Percentiles rank a stretch among this genome's conserved stretches.
phyloP scores from a whole-genome alignment of 768 basidiomycete species.

The Tricholoma saponaceum region DNA sequence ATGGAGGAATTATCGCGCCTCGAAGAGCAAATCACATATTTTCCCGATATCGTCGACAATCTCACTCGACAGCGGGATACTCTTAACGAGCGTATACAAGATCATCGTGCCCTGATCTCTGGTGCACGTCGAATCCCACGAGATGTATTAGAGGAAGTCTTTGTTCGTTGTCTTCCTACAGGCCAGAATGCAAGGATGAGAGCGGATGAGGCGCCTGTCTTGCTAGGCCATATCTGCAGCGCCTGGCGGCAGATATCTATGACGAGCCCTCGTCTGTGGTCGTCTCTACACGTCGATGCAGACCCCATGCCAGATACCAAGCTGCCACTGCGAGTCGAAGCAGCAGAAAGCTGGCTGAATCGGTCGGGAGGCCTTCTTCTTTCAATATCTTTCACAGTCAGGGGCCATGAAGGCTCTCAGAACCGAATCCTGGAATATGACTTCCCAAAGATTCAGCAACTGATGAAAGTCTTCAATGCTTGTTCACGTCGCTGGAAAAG shows the following conservation, averaged over 20 bases:
- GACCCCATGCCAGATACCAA: background rate
- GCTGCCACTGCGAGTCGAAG: background rate
- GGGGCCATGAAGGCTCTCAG: background rate
- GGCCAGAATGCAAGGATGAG: slow-evolving; percentile 13
- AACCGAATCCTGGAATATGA: too few species aligned
- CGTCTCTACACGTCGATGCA: slow-evolving; percentile 10
- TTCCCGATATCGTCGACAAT: background rate
- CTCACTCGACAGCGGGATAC: background rate
- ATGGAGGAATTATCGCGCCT: background rate
- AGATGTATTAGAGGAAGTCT: slow-evolving; percentile 3
- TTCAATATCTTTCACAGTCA: background rate
- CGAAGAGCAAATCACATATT: background rate
- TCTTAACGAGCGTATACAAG: background rate
- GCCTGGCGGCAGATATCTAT: slow-evolving; percentile 17
- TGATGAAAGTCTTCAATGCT: background rate
- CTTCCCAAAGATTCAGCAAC: too few species aligned
- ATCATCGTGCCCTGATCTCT: background rate
- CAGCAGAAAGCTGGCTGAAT: background rate
- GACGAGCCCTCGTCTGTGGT: slow-evolving; percentile 20
- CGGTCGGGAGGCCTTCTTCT: background rate
- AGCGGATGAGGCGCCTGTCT: slow-evolving; percentile 12
- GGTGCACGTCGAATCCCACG: background rate
- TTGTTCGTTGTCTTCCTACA: slow-evolving; percentile 14
- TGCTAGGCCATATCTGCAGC: slow-evolving; percentile 17
- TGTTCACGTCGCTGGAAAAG: background rate